A percentile compares a stretch with the other conserved stretches of the same genome.
Conservation (phyloP, 2,329 filamentous ascomycete genomes). For the Hirsutella thompsonii region DNA sequence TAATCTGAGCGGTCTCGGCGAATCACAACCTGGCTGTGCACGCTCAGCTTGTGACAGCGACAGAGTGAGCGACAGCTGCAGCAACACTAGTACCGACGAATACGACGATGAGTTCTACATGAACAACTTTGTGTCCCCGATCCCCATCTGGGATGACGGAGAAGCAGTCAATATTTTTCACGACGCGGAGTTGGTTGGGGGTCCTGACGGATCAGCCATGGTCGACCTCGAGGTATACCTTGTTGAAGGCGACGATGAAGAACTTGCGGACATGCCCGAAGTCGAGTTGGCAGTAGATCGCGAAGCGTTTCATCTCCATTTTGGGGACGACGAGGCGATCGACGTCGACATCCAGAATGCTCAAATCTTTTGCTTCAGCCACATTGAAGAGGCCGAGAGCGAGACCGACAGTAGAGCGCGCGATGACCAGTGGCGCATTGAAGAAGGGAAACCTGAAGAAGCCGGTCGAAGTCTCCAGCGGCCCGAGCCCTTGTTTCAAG, state of each 20-base stretch:
- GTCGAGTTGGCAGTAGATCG: conserved; percentile 17
- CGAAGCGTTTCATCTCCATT: conserved; percentile 12
- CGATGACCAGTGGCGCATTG: too few species aligned
- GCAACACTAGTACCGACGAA: conserved; percentile 1
- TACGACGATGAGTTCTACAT: conserved; percentile 6
- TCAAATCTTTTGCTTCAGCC: conserved; percentile 3
- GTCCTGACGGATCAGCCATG: neutral
- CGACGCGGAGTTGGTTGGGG: conserved; percentile 12
- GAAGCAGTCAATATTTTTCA: conserved; percentile 13
- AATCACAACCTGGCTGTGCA: neutral
- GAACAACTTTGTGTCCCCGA: conserved; percentile 9
- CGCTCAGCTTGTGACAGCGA: conserved; percentile 1
- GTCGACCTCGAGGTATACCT: conserved; percentile 19
- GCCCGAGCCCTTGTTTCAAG: too few species aligned
- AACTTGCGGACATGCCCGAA: conserved; percentile 13
- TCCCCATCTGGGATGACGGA: conserved; percentile 8
- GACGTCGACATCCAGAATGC: conserved; percentile 14
- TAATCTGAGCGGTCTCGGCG: neutral
- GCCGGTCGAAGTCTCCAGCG: too few species aligned
- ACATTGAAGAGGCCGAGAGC: conserved; percentile 1
- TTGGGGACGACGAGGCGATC: conserved; percentile 9
- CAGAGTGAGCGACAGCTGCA: conserved; percentile 1
- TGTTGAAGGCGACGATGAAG: conserved; percentile 11
- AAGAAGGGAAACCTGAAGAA: too few species aligned
- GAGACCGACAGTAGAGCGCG: neutral